Conservation (phyloP, 31 red algal species). For the Asparagopsis taxiformis region DNA sequence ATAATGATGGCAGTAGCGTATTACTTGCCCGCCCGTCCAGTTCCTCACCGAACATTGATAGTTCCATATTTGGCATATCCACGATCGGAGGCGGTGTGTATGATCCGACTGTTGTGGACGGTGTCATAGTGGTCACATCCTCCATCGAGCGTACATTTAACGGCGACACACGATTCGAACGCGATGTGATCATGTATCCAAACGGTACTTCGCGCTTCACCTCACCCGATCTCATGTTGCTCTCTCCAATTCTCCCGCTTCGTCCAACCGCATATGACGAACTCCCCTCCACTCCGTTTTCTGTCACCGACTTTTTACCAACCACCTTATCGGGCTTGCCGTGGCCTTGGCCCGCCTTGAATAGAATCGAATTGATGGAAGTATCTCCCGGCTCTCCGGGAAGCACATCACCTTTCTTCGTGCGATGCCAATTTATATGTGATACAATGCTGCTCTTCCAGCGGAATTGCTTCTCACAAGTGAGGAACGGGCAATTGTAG, state of each 20-base stretch:
- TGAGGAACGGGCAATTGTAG: slow-evolving; percentile 45
- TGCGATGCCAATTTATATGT: slow-evolving; percentile 63
- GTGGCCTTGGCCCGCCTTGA: too few species aligned
- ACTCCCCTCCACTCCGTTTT: too few species aligned
- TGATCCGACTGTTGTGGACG: background rate
- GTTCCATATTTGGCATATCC: background rate
- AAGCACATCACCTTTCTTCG: slow-evolving; percentile 21
- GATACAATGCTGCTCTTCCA: slow-evolving; percentile 83
- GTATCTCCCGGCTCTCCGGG: slow-evolving; percentile 11
- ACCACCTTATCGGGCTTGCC: too few species aligned
- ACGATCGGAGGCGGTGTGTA: background rate
- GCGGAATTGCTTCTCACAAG: slow-evolving; percentile 52
- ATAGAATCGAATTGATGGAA: too few species aligned
- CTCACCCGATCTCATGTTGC: too few species aligned
- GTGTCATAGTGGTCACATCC: background rate
- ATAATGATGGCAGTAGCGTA: background rate
- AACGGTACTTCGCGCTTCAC: too few species aligned
- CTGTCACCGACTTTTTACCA: too few species aligned
- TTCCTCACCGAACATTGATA: background rate
- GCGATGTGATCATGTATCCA: too few species aligned
- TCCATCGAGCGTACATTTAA: background rate
- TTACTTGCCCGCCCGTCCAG: background rate
- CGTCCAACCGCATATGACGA: too few species aligned
- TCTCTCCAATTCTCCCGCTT: too few species aligned
- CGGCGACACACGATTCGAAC: too few species aligned